Evolutionary conservation across 1,139 yeast species (phyloP).

Genomic region (Pichia sp.): DNA sequence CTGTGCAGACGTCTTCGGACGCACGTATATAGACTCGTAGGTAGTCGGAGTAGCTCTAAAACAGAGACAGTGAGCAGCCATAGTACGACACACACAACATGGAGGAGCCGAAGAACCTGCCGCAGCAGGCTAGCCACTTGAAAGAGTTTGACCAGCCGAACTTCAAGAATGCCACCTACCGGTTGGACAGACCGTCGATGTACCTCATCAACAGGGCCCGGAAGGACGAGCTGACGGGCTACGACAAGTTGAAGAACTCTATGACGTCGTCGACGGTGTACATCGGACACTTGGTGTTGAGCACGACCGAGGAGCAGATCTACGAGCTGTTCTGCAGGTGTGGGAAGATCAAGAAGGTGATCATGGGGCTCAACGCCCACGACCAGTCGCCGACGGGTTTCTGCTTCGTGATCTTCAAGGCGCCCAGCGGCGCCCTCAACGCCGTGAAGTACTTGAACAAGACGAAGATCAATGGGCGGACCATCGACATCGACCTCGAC

Average conservation of each 20-base stretch:
- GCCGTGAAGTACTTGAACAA: constrained; percentile 78
- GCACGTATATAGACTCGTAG: no score
- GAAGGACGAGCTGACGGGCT: constrained; percentile 37
- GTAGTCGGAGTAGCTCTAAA: no score
- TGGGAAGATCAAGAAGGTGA: constrained; percentile 71
- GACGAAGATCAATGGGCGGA: constrained; percentile 77
- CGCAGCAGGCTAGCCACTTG: constrained; percentile 18
- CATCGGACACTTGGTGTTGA: constrained; percentile 81
- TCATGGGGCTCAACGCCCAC: constrained; percentile 91
- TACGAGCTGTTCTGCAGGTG: constrained; percentile 78
- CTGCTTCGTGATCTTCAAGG: constrained; percentile 77
- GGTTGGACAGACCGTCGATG: constrained; percentile 75
- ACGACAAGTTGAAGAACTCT: constrained; percentile 58
- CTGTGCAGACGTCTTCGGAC: no score
- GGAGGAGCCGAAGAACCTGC: constrained; percentile 5
- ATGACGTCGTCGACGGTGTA: constrained; percentile 71
- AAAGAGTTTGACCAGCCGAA: constrained; percentile 53
- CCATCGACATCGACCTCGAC: constrained; percentile 79
- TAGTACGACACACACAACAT: neutral
- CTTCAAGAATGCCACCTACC: constrained; percentile 48
- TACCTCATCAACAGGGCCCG: constrained; percentile 75
- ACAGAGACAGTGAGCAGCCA: neutral
- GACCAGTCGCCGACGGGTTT: constrained; percentile 93
- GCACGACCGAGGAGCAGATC: constrained; percentile 90
- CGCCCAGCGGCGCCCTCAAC: constrained; percentile 66